A percentile compares a stretch with the other conserved stretches of the same genome.
Conservation (phyloP, 345 rosid genomes). For the Gossypium anomalum region DNA sequence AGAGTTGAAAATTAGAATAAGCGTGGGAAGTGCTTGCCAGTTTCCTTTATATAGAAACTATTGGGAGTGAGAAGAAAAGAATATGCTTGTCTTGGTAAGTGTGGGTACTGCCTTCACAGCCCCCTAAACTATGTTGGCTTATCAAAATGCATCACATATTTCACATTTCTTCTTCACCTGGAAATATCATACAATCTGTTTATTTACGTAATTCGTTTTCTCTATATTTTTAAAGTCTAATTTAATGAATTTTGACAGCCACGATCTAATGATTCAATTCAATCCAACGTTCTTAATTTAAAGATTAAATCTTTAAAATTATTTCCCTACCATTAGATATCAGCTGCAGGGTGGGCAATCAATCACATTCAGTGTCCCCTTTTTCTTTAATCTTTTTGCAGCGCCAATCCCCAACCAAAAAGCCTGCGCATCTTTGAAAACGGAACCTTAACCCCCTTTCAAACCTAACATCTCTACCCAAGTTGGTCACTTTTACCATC, state of each 20-base stretch:
- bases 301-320: too few relatives aligned
- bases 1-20: too few relatives aligned
- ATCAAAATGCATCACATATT: background rate
- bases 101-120: constrained; percentile 4
- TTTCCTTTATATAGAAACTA: background rate
- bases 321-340: too few relatives aligned
- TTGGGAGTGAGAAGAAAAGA: background rate
- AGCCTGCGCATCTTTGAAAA: constrained; percentile 12
- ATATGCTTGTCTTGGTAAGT: background rate
- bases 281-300: too few relatives aligned
- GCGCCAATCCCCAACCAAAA: constrained; percentile 27
- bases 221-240: too few relatives aligned
- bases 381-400: constrained; percentile 17
- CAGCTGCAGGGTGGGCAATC: constrained; percentile 16
- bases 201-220: too few relatives aligned
- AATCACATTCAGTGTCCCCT: constrained; percentile 32
- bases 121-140: background rate
- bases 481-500: constrained; percentile 2
- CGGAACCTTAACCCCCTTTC: constrained; percentile 16
- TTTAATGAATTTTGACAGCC: too few relatives aligned
- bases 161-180: constrained; percentile 1
- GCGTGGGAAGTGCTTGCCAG: too few relatives aligned
- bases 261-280: too few relatives aligned
- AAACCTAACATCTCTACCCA: constrained; percentile 14
- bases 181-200: background rate